Percentiles rank a stretch among this genome's conserved stretches.
These are phyloP conservation scores for Pinguiococcus pyrenoidosus DNA, from an alignment of 108 stramenopile genomes.

Conservation along the genomic window DNA sequence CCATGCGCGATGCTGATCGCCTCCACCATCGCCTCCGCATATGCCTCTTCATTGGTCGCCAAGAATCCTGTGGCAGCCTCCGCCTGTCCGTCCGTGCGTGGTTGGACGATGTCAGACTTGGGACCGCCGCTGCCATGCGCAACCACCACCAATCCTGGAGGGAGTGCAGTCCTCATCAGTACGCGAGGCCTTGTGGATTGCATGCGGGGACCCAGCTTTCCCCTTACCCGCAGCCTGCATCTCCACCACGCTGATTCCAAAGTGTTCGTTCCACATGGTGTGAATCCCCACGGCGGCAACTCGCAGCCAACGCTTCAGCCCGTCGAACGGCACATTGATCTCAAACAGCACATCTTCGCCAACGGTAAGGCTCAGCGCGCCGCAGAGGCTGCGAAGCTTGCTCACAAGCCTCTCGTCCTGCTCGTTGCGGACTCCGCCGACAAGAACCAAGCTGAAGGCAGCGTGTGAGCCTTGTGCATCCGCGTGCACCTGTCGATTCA, in stretches of 20 bases:
- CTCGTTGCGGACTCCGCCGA: conserved; percentile 78
- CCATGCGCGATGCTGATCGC: conserved; percentile 7
- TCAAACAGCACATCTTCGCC: conserved; percentile 57
- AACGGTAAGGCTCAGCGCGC: conserved; percentile 42
- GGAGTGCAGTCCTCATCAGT: conserved; percentile 13
- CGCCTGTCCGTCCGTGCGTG: neutral
- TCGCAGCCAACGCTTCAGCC: conserved; percentile 55
- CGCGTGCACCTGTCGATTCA: conserved; percentile 5
- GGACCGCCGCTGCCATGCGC: conserved; percentile 96
- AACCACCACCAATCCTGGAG: conserved; percentile 77
- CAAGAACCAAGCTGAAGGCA: conserved; percentile 56
- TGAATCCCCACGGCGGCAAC: conserved; percentile 78
- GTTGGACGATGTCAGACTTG: conserved; percentile 41
- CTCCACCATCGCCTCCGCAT: conserved; percentile 18
- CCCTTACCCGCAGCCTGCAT: neutral
- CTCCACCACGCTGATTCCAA: conserved; percentile 99
- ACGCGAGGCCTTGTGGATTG: neutral
- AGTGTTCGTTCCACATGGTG: conserved; percentile 99
- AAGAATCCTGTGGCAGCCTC: conserved; percentile 19
- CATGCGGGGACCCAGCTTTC: neutral
- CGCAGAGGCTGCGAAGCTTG: conserved; percentile 39
- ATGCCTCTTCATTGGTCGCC: conserved; percentile 21
- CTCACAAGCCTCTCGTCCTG: conserved; percentile 60
- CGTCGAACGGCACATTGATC: conserved; percentile 71
- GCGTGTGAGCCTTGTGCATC: neutral